Conservation (phyloP, 108 stramenopile genomes). For the Fragilaria crotonensis region DNA sequence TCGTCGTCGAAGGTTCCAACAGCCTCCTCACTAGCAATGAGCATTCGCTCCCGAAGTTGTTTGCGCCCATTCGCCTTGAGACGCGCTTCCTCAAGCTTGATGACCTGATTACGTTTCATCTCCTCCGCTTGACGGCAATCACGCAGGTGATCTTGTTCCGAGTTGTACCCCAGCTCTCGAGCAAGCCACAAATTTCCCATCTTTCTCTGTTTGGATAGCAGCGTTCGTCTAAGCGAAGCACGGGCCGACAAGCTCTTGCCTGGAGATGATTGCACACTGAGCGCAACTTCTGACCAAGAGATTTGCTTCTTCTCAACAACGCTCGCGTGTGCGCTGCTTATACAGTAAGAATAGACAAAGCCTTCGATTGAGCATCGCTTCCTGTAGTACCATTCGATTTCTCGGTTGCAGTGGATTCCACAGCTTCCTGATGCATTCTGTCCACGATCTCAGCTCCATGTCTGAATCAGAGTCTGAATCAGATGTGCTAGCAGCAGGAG, state of each 20-base stretch:
- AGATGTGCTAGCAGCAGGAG: slow-evolving; percentile 1
- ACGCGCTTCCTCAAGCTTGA: slow-evolving; percentile 49
- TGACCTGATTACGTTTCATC: slow-evolving; percentile 46
- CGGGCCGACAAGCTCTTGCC: slow-evolving; percentile 23
- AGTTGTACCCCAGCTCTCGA: slow-evolving; percentile 81
- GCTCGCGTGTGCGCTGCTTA: background rate
- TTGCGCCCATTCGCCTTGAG: slow-evolving; percentile 29
- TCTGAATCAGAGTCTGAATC: too few relatives aligned
- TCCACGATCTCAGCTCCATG: too few relatives aligned
- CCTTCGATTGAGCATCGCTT: slow-evolving; percentile 5
- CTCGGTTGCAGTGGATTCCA: background rate
- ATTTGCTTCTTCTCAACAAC: too few relatives aligned
- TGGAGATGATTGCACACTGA: slow-evolving; percentile 7
- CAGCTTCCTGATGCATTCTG: slow-evolving; percentile 7
- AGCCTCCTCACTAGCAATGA: slow-evolving; percentile 11
- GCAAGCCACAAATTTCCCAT: slow-evolving; percentile 81
- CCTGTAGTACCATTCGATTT: background rate
- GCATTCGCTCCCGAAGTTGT: slow-evolving; percentile 29
- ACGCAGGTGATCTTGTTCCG: slow-evolving; percentile 69
- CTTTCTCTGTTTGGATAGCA: slow-evolving; percentile 46
- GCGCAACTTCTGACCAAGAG: too few relatives aligned
- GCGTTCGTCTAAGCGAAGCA: slow-evolving; percentile 32
- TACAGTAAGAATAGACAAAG: slow-evolving; percentile 13
- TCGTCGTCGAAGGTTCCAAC: slow-evolving; percentile 21
- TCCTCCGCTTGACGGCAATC: slow-evolving; percentile 62